phyloP scores from a whole-genome alignment of 2,329 filamentous ascomycete species.

The Fusarium nanum region DNA sequence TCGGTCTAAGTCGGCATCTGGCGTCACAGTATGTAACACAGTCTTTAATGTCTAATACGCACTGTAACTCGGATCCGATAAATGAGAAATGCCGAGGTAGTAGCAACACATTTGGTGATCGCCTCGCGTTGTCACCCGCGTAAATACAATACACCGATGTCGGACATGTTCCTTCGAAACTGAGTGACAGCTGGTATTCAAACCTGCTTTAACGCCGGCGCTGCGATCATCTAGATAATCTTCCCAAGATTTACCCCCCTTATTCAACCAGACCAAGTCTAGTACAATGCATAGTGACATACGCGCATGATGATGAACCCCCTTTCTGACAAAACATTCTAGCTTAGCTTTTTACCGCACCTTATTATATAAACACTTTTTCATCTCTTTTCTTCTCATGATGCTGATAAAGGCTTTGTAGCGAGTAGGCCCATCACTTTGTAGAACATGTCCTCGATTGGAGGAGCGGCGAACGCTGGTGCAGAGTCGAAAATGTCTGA shows the following conservation, averaged over 20 bases:
- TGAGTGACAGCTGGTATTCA: conserved; percentile 24
- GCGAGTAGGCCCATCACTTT: conserved; percentile 72
- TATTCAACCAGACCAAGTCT: conserved; percentile 32
- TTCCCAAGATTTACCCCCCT: conserved; percentile 5
- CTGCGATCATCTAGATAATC: conserved; percentile 21
- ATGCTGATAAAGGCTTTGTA: conserved; percentile 60
- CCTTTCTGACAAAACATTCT: conserved; percentile 21
- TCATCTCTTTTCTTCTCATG: conserved; percentile 25
- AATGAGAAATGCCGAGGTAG: conserved; percentile 29
- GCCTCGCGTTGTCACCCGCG: conserved; percentile 16
- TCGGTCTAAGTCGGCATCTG: conserved; percentile 39
- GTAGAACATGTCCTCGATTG: conserved; percentile 81
- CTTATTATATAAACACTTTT: conserved; percentile 29
- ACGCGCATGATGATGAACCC: not conserved
- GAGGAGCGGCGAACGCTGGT: conserved; percentile 75
- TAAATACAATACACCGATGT: conserved; percentile 21
- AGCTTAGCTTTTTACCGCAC: conserved; percentile 18
- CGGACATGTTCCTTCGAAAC: conserved; percentile 18
- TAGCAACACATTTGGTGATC: conserved; percentile 36
- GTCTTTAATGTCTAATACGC: not conserved
- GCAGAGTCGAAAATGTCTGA: conserved; percentile 77
- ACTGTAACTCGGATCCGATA: conserved; percentile 25
- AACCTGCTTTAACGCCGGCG: conserved; percentile 34
- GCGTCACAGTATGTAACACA: not conserved
- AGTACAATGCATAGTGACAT: conserved; percentile 34